A percentile compares a stretch with the other conserved stretches of the same genome.
Evolutionary conservation across 2,329 filamentous ascomycete genomes (phyloP).

Genomic region (Exophiala xenobiotica): DNA sequence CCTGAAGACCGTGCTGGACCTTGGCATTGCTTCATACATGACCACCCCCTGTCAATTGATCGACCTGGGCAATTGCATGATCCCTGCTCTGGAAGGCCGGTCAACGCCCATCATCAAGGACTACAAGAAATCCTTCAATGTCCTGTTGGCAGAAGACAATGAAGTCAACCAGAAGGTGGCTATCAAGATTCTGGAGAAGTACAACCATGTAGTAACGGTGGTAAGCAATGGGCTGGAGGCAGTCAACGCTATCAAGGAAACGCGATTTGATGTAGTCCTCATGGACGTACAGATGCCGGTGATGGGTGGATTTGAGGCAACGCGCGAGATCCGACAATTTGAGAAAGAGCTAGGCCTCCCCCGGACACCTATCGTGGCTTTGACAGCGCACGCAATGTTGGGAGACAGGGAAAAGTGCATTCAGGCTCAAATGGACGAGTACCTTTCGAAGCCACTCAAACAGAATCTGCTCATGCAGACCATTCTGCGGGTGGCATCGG

Average conservation of each 20-base stretch:
- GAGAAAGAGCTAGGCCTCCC: conserved; percentile 77
- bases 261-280: conserved; percentile 91
- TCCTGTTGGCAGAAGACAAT: conserved; percentile 94
- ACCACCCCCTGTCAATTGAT: conserved; percentile 93
- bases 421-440: conserved; percentile 98
- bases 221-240: conserved; percentile 94
- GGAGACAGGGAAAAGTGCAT: conserved; percentile 98
- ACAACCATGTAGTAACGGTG: conserved; percentile 69
- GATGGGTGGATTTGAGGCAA: conserved; percentile 98
- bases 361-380: conserved; percentile 89
- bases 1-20: conserved; percentile 87
- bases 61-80: conserved; percentile 92
- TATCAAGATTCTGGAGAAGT: conserved; percentile 96
- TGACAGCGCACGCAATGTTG: conserved; percentile 98
- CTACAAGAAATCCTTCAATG: conserved; percentile 92
- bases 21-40: conserved; percentile 99
- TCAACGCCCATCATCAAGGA: conserved; percentile 89
- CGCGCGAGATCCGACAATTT: conserved; percentile 92
- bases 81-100: conserved; percentile 89
- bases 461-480: conserved; percentile 98
- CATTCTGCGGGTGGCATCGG: conserved; percentile 92
- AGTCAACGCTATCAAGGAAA: conserved; percentile 86
- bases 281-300: conserved; percentile 99
- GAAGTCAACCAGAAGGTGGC: conserved; percentile 94
- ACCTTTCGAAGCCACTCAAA: conserved; percentile 92